Evolutionary conservation across 169 alveolate species (phyloP).

Genomic region (Eimeria acervulina): DNA sequence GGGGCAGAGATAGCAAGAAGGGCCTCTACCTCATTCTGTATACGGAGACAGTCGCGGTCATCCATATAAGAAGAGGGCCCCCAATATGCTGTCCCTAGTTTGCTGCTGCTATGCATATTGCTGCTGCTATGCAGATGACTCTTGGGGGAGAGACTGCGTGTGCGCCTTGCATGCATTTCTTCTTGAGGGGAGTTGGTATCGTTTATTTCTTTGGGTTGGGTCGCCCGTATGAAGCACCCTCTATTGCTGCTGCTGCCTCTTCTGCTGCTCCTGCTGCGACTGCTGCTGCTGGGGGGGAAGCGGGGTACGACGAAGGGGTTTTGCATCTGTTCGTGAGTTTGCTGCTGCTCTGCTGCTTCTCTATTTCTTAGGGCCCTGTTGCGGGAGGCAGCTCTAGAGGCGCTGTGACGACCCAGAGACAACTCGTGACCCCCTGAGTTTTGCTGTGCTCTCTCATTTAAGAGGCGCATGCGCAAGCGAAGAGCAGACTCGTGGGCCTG

Average conservation of each 20-base stretch:
- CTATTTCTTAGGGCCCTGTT: neutral
- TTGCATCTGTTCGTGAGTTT: neutral
- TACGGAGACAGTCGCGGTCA: too few relatives aligned
- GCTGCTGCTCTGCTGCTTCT: neutral
- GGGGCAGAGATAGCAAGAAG: too few relatives aligned
- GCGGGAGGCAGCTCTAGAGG: constrained; percentile 11
- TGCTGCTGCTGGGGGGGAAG: neutral
- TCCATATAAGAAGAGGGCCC: too few relatives aligned
- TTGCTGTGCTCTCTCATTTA: neutral
- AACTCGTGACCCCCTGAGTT: neutral
- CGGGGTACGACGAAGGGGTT: neutral
- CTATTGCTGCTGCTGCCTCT: neutral
- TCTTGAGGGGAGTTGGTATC: neutral
- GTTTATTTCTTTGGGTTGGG: neutral
- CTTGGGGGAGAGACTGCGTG: too few relatives aligned
- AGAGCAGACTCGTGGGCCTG: constrained; percentile 13
- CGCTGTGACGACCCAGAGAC: constrained; percentile 1
- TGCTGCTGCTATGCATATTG: too few relatives aligned
- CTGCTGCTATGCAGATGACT: too few relatives aligned
- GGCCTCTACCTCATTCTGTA: too few relatives aligned
- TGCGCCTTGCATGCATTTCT: too few relatives aligned
- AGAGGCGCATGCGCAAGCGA: neutral
- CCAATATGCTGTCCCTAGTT: too few relatives aligned
- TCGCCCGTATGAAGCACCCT: neutral
- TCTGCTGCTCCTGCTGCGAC: neutral